Percentiles rank a stretch among this genome's conserved stretches.
phyloP scores from a whole-genome alignment of 2,329 filamentous ascomycete species.

The Trichothecium roseum region DNA sequence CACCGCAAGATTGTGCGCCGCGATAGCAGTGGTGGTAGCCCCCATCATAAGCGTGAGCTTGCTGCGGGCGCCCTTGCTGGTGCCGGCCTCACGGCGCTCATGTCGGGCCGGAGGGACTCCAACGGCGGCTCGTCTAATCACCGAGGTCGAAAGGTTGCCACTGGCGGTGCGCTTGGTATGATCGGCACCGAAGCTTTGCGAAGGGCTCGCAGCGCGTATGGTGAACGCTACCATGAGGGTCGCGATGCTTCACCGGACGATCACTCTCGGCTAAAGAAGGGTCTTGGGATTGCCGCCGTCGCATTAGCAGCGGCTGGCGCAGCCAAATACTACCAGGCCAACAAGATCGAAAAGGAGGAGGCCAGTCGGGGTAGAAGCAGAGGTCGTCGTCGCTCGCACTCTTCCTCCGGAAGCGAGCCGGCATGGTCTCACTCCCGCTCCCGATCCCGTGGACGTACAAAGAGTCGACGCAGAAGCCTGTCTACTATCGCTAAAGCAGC shows the following conservation, averaged over 20 bases:
- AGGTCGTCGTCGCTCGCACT: conserved; percentile 19
- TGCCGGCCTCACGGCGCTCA: conserved; percentile 49
- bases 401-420: conserved; percentile 6
- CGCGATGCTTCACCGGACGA: conserved; percentile 25
- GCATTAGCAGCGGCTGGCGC: conserved; percentile 56
- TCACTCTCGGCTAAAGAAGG: conserved; percentile 45
- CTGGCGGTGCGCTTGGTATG: conserved; percentile 52
- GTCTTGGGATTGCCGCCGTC: conserved; percentile 51
- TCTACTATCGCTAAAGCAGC: conserved; percentile 45
- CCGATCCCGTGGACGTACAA: conserved; percentile 32
- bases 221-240: conserved; percentile 35
- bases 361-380: conserved; percentile 44
- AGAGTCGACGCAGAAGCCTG: conserved; percentile 34
- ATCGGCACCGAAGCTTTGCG: conserved; percentile 51
- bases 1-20: conserved; percentile 35
- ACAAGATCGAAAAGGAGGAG: conserved; percentile 51
- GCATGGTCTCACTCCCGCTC: conserved; percentile 21
- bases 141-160: conserved; percentile 47
- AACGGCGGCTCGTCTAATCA: conserved; percentile 39
- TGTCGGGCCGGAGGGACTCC: conserved; percentile 37
- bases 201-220: conserved; percentile 51
- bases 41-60: conserved; percentile 47
- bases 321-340: conserved; percentile 51
- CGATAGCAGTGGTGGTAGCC: conserved; percentile 38
- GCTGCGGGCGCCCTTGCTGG: conserved; percentile 56